Percentiles rank a stretch among this genome's conserved stretches.
Conservation (phyloP, 305 asterid species). For the Rubia tinctorum region DNA sequence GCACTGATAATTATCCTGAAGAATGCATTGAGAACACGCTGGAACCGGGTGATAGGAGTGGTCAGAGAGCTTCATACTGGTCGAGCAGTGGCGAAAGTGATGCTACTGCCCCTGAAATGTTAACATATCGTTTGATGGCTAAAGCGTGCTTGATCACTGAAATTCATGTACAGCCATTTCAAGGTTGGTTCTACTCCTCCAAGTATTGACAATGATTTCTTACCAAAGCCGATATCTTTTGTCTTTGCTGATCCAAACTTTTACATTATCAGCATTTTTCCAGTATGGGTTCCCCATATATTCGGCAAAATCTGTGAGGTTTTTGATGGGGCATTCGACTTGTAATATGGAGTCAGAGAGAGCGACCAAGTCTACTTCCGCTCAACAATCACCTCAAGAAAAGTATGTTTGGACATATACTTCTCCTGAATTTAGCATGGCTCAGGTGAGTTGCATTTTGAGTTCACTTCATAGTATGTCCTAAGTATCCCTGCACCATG, state of each 20-base stretch:
- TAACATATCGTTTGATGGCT: slow-evolving; percentile 52
- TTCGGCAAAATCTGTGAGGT: slow-evolving; percentile 68
- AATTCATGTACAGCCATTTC: slow-evolving; percentile 64
- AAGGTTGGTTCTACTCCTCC: slow-evolving; percentile 43
- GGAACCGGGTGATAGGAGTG: slow-evolving; percentile 47
- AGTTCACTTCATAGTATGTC: neutral
- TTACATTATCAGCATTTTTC: slow-evolving; percentile 52
- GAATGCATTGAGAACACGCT: slow-evolving; percentile 72
- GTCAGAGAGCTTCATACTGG: slow-evolving; percentile 69
- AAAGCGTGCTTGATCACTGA: slow-evolving; percentile 58
- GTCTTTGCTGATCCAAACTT: slow-evolving; percentile 21
- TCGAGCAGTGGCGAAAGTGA: slow-evolving; percentile 66
- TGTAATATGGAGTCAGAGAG: slow-evolving; percentile 28
- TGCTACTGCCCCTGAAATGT: slow-evolving; percentile 55
- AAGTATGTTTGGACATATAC: slow-evolving; percentile 57
- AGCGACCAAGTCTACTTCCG: slow-evolving; percentile 22
- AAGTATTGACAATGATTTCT: slow-evolving; percentile 1
- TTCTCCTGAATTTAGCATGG: slow-evolving; percentile 69
- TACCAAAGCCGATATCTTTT: neutral
- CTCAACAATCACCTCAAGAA: slow-evolving; percentile 32
- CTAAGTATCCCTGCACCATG: neutral
- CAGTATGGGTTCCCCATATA: slow-evolving; percentile 73
- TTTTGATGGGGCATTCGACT: slow-evolving; percentile 51
- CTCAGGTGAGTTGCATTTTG: slow-evolving; percentile 38
- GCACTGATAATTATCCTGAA: slow-evolving; percentile 65